Percentiles rank a stretch among this genome's conserved stretches.
These are phyloP conservation scores for Salpingoeca rosetta DNA, from an alignment of 78 protist genomes.

Conservation along the genomic window DNA sequence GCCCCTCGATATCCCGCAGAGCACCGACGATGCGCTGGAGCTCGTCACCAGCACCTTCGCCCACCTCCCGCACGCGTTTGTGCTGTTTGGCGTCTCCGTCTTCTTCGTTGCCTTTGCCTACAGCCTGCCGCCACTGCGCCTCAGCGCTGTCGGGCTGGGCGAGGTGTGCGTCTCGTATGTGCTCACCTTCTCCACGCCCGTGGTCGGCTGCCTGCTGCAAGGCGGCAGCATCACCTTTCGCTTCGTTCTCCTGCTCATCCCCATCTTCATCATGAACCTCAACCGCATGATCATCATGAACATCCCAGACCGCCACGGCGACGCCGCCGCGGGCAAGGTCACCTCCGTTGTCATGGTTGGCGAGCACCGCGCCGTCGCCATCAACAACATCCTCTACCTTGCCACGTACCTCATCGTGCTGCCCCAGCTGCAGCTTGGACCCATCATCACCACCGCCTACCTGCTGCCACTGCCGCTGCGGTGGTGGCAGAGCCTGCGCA, in stretches of 20 bases:
- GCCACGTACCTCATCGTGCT: background rate
- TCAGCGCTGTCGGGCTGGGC: background rate
- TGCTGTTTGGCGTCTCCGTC: background rate
- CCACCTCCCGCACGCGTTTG: background rate
- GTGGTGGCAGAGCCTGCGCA: background rate
- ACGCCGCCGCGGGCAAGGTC: background rate
- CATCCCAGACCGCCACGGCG: background rate
- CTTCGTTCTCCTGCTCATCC: background rate
- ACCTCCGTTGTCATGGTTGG: background rate
- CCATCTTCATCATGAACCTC: background rate
- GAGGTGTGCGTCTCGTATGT: background rate
- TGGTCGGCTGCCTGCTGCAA: background rate
- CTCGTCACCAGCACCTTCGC: background rate
- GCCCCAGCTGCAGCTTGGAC: background rate
- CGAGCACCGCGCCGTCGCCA: background rate
- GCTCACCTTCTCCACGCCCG: background rate
- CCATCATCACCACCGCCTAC: background rate
- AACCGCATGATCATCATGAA: background rate
- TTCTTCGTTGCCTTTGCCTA: background rate
- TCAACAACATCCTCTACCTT: background rate
- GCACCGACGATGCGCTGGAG: background rate
- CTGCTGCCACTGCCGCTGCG: background rate
- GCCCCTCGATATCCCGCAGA: background rate
- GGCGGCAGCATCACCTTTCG: background rate
- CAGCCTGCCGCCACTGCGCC: background rate